Evolutionary conservation across 768 basidiomycete species (phyloP).

Genomic region (Pleurotus ostreatus): DNA sequence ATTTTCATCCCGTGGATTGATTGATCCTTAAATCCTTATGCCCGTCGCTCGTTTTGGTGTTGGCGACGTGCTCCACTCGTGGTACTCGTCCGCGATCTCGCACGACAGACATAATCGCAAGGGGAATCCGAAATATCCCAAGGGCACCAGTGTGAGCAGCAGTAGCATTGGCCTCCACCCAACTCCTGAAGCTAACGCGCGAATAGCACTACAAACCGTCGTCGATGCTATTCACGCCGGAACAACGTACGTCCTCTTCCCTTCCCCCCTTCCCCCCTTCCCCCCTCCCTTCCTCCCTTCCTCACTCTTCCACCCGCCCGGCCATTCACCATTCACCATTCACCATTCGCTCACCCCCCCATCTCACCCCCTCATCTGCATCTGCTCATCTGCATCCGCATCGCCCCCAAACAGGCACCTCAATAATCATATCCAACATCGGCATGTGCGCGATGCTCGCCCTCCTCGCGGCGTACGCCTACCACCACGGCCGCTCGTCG

Average conservation of each 20-base stretch:
- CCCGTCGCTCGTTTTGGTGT: too few species aligned
- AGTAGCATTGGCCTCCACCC: not conserved
- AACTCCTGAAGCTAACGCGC: not conserved
- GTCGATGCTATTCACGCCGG: slow-evolving; percentile 40
- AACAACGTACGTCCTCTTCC: slow-evolving; percentile 30
- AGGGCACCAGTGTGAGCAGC: slow-evolving; percentile 36
- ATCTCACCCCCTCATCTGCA: too few species aligned
- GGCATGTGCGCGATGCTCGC: slow-evolving; percentile 34
- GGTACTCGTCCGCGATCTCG: too few species aligned
- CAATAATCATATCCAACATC: slow-evolving; percentile 39
- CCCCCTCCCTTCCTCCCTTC: too few species aligned
- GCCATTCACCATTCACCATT: too few species aligned
- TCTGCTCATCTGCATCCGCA: too few species aligned
- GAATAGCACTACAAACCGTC: slow-evolving; percentile 38
- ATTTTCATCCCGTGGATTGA: too few species aligned
- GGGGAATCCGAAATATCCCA: slow-evolving; percentile 42
- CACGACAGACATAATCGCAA: slow-evolving; percentile 36
- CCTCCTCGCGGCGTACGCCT: slow-evolving; percentile 26
- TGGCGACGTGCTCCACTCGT: too few species aligned
- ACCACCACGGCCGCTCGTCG: slow-evolving; percentile 24
- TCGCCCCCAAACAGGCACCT: slow-evolving; percentile 18
- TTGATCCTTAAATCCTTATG: too few species aligned
- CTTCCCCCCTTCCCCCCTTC: too few species aligned
- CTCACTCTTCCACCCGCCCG: too few species aligned
- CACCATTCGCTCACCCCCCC: too few species aligned